Base-by-base conservation (phyloP, 345 rosid genomes). In the Chamaenerion angustifolium region DNA sequence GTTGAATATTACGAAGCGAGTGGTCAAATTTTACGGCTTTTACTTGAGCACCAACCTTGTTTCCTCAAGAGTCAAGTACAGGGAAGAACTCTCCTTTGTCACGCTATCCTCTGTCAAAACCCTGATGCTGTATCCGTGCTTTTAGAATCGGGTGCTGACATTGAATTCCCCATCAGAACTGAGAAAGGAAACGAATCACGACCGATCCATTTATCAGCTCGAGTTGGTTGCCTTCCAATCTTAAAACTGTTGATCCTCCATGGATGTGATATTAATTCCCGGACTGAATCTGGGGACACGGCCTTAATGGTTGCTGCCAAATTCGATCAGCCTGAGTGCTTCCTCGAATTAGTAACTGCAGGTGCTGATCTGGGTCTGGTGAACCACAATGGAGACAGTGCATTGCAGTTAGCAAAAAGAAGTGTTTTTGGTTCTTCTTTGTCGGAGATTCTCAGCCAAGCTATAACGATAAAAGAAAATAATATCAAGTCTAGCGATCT, bases 41-140 rank as follows among this genome's bases (percentile, higher is more conserved):
- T 71, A 42, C 68, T 71, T 31, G 55, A 47, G 50, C 65, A 58
- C 42, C 51, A 49, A 46, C 40, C 10, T 19, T 58, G 47, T 3
- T 65, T 31, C 44, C 59, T 65, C 43, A 40, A 45, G 17, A 52
- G 66, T 52, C 60, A 63, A 45, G 57, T 52, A 37, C 45, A 62
- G 48, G 71, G 75, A 43, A 52, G 71, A 56, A 65, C 52, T 55
- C 75, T 65, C 53, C 68, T 70, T 41, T 62, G 65, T 49, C 67
- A 65, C 52, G 68, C 75, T 18, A 70, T 70, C 43, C 70, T 70
- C 55, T 70, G 75, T 50, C 70, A 52, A 27, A 70, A 70, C 59
- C 54, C 47, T n/a, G 70, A 58, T 25, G 74, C 67, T 0, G 64
- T 61, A 3, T 17, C 16, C 14, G 56, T 61, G 62, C 55, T 70